phyloP scores from a whole-genome alignment of 306 rosid genomes.

The Trifolium pratense region DNA sequence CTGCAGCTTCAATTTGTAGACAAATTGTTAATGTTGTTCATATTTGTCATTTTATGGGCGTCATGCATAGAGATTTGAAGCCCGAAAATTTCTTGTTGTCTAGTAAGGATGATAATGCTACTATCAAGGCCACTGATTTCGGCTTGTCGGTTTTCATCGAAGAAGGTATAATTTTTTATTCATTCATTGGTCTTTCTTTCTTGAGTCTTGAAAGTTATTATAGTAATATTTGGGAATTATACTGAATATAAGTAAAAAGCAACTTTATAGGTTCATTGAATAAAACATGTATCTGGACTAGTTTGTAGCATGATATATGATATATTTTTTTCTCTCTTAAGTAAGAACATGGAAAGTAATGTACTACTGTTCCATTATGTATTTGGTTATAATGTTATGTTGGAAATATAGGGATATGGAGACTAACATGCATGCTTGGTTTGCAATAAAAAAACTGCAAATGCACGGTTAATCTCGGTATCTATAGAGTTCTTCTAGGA shows the following conservation, averaged over 20 bases:
- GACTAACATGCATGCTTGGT: too few species aligned
- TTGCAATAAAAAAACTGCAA: too few species aligned
- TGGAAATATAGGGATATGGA: too few species aligned
- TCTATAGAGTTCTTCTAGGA: too few species aligned
- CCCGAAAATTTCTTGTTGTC: conserved; percentile 94
- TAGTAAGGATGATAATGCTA: conserved; percentile 70
- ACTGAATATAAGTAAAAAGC: too few species aligned
- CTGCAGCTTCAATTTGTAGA: conserved; percentile 83
- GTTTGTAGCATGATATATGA: too few species aligned
- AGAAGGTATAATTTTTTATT: conserved; percentile 57
- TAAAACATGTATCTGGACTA: too few species aligned
- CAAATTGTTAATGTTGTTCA: conserved; percentile 83
- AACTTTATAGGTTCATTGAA: too few species aligned
- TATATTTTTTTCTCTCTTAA: too few species aligned
- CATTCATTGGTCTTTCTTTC: conserved; percentile 24
- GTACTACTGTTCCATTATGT: neutral
- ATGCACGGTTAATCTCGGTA: too few species aligned
- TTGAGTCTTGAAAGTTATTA: conserved; percentile 4
- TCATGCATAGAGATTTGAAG: conserved; percentile 91
- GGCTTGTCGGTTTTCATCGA: conserved; percentile 90
- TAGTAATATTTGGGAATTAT: neutral
- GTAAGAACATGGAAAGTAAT: neutral
- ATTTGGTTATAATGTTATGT: too few species aligned
- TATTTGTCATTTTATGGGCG: conserved; percentile 91
- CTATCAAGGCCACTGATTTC: conserved; percentile 86